These are phyloP conservation scores for Sistotremastrum niveocremeum DNA, from an alignment of 768 basidiomycete species.

Conservation along the genomic window DNA sequence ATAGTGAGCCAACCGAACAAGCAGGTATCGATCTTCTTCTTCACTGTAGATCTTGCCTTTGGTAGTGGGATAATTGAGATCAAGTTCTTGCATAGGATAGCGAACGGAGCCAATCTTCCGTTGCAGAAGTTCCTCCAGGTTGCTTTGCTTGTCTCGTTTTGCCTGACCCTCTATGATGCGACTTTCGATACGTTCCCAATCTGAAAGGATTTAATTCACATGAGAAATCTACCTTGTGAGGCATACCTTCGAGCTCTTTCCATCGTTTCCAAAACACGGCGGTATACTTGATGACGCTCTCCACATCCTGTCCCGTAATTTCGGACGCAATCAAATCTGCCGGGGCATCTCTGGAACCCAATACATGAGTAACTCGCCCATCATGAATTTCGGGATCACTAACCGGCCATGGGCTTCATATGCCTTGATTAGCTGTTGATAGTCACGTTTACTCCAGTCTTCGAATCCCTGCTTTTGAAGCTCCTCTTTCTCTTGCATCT, in stretches of 20 bases:
- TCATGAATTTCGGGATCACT: slow-evolving; percentile 11
- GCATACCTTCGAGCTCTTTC: slow-evolving; percentile 65
- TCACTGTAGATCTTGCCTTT: slow-evolving; percentile 96
- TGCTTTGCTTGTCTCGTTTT: slow-evolving; percentile 76
- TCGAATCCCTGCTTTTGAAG: slow-evolving; percentile 70
- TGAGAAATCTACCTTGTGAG: background rate
- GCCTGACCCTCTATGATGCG: slow-evolving; percentile 83
- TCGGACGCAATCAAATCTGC: slow-evolving; percentile 63
- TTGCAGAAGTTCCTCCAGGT: slow-evolving; percentile 62
- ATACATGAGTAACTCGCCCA: background rate
- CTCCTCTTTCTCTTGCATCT: slow-evolving; percentile 66
- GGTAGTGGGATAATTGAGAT: slow-evolving; percentile 88
- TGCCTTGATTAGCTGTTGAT: slow-evolving; percentile 78
- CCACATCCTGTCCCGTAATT: slow-evolving; percentile 70
- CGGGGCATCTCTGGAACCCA: slow-evolving; percentile 40
- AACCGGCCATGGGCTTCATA: slow-evolving; percentile 75
- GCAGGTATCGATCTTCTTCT: slow-evolving; percentile 91
- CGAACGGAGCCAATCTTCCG: slow-evolving; percentile 73
- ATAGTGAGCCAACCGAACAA: slow-evolving; percentile 81
- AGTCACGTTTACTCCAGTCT: slow-evolving; percentile 87
- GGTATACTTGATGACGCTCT: slow-evolving; percentile 69
- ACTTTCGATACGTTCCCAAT: slow-evolving; percentile 68
- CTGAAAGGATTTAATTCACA: slow-evolving; percentile 20
- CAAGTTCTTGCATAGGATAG: slow-evolving; percentile 94
- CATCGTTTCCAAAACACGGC: slow-evolving; percentile 81